Evolutionary conservation across 2,329 filamentous ascomycete species (phyloP).

Genomic region (Nannizziopsis arthrosporioides): DNA sequence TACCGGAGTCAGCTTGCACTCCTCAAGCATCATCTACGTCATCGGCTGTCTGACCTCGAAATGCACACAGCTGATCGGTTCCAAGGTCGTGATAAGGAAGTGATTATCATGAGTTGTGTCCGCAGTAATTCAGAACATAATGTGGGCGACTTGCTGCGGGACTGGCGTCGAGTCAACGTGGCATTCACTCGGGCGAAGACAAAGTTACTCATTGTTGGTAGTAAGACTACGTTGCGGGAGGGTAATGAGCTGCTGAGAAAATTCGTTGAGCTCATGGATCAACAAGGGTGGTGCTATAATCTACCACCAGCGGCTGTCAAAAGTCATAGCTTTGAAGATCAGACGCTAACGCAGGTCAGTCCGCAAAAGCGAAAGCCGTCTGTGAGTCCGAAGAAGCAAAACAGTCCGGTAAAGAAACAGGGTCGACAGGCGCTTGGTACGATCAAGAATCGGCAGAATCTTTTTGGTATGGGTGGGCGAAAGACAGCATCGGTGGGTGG

Average conservation of each 20-base stretch:
- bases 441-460: constrained; percentile 21
- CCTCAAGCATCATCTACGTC: constrained; percentile 59
- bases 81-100: constrained; percentile 90
- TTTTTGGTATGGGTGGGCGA: constrained; percentile 27
- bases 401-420: constrained; percentile 15
- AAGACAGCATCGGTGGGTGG: constrained; percentile 50
- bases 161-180: constrained; percentile 90
- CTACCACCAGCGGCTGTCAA: constrained; percentile 53
- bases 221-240: constrained; percentile 58
- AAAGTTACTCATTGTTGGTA: constrained; percentile 82
- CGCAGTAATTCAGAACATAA: constrained; percentile 68
- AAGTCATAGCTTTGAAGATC: constrained; percentile 54
- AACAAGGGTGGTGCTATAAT: constrained; percentile 67
- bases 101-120: constrained; percentile 77
- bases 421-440: constrained; percentile 23
- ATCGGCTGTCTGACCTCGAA: constrained; percentile 55
- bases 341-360: constrained; percentile 13
- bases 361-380: constrained; percentile 15
- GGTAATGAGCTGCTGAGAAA: constrained; percentile 62
- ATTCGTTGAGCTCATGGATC: constrained; percentile 67
- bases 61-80: constrained; percentile 97
- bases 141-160: constrained; percentile 83
- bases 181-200: constrained; percentile 87
- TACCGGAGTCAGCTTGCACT: constrained; percentile 86
- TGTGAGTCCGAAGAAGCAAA: constrained; percentile 24